phyloP scores from a whole-genome alignment of 2,329 filamentous ascomycete genomes.

The Penicillium corylophilum region DNA sequence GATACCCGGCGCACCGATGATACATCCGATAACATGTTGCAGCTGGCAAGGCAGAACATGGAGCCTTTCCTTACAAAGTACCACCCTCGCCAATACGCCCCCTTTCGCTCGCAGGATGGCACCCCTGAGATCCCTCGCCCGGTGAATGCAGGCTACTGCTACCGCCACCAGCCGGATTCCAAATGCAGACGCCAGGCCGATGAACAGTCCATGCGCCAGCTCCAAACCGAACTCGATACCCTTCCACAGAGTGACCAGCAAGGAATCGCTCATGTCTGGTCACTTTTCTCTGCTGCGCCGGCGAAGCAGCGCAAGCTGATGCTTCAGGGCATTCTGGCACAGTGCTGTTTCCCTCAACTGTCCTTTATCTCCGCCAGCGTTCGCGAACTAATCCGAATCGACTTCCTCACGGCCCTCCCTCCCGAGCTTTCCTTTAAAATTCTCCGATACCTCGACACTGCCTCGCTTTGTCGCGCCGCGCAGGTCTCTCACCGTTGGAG shows the following conservation, averaged over 20 bases:
- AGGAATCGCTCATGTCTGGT: slow-evolving; percentile 96
- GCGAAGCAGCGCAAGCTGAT: slow-evolving; percentile 93
- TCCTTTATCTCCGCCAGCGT: slow-evolving; percentile 90
- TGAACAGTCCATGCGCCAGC: slow-evolving; percentile 91
- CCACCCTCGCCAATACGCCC: slow-evolving; percentile 85
- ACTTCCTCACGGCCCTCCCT: slow-evolving; percentile 87
- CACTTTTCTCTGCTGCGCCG: slow-evolving; percentile 91
- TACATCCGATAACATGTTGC: slow-evolving; percentile 49
- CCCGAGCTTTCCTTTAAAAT: slow-evolving; percentile 92
- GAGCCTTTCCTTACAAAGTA: slow-evolving; percentile 88
- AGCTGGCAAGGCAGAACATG: slow-evolving; percentile 73
- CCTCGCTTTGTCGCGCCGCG: slow-evolving; percentile 90
- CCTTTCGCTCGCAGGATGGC: slow-evolving; percentile 54
- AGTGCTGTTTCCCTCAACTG: slow-evolving; percentile 96
- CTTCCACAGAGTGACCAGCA: slow-evolving; percentile 85
- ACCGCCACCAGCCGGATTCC: slow-evolving; percentile 88
- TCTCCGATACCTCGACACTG: slow-evolving; percentile 86
- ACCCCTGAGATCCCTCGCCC: slow-evolving; percentile 44
- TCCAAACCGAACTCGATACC: slow-evolving; percentile 84
- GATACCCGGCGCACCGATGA: slow-evolving; percentile 21
- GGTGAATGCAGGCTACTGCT: slow-evolving; percentile 85
- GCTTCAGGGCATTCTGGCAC: slow-evolving; percentile 91
- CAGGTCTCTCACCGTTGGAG: slow-evolving; percentile 91
- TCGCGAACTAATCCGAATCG: slow-evolving; percentile 93
- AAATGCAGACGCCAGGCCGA: slow-evolving; percentile 92